Percentiles rank a stretch among this genome's conserved stretches.
These are phyloP conservation scores for Pseudocercospora pini-densiflorae DNA, from an alignment of 2,329 filamentous ascomycete genomes.

Conservation along the genomic window DNA sequence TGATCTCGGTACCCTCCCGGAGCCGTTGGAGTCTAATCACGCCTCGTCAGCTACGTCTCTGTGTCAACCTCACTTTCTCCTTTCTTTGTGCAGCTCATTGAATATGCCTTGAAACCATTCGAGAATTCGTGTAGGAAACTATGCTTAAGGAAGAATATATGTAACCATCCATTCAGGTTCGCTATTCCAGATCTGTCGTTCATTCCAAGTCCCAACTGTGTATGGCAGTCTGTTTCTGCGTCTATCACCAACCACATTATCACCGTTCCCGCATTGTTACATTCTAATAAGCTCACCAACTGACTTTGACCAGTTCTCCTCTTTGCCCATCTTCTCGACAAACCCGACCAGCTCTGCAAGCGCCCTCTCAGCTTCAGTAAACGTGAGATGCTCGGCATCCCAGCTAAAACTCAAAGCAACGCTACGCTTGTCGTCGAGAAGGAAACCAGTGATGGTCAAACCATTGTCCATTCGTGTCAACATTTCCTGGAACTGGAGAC, in stretches of 20 bases:
- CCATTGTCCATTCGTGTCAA: constrained; percentile 41
- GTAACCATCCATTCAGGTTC: neutral
- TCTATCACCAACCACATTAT: neutral
- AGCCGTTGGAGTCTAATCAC: neutral
- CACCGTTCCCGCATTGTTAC: neutral
- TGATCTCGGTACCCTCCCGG: neutral
- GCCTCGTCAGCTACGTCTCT: neutral
- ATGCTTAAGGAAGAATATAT: neutral
- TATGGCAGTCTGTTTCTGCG: neutral
- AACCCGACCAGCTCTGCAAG: constrained; percentile 32
- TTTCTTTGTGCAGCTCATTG: neutral
- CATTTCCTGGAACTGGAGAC: constrained; percentile 38
- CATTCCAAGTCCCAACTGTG: no score
- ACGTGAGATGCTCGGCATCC: constrained; percentile 39
- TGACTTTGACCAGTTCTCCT: constrained; percentile 34
- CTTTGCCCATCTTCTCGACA: constrained; percentile 34
- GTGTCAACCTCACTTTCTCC: neutral
- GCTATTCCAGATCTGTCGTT: no score
- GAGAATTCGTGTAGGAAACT: no score
- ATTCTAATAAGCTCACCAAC: constrained; percentile 34
- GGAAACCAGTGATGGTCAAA: constrained; percentile 39
- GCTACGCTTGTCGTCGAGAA: constrained; percentile 38
- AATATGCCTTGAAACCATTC: no score
- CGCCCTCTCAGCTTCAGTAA: constrained; percentile 35
- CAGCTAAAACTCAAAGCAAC: constrained; percentile 38